Evolutionary conservation across 345 rosid species (phyloP).

Genomic region (Eucalyptus marginata): DNA sequence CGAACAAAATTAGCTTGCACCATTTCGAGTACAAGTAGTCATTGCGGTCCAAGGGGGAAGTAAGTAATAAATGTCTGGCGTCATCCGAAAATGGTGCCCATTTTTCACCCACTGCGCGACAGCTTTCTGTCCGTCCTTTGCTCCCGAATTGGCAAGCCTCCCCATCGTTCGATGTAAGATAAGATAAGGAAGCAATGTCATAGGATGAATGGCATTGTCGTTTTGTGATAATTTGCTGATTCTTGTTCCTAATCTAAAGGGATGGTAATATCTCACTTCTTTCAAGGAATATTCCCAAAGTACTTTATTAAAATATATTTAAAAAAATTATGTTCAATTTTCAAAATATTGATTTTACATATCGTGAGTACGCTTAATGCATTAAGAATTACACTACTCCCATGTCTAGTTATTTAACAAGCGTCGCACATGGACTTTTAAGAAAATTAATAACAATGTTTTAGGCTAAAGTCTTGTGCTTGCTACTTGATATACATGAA

Average conservation of each 20-base stretch:
- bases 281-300: background rate
- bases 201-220: background rate
- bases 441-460: background rate
- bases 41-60: background rate
- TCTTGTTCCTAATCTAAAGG: background rate
- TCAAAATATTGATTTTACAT: background rate
- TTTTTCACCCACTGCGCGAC: background rate
- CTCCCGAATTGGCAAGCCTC: background rate
- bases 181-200: background rate
- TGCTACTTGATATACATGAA: background rate
- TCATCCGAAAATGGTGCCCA: background rate
- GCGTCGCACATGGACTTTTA: background rate
- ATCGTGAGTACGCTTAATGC: rapidly evolving
- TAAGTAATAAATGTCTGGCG: background rate
- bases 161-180: background rate
- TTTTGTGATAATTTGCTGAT: background rate
- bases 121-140: background rate
- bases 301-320: rapidly evolving
- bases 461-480: background rate
- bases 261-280: background rate
- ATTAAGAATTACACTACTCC: background rate
- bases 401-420: background rate
- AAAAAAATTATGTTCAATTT: background rate
- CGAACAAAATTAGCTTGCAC: too few relatives aligned
- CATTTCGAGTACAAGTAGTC: rapidly evolving